These are phyloP conservation scores for Sugiyamaella castrensis DNA, from an alignment of 1,139 yeast genomes.

Conservation along the genomic window DNA sequence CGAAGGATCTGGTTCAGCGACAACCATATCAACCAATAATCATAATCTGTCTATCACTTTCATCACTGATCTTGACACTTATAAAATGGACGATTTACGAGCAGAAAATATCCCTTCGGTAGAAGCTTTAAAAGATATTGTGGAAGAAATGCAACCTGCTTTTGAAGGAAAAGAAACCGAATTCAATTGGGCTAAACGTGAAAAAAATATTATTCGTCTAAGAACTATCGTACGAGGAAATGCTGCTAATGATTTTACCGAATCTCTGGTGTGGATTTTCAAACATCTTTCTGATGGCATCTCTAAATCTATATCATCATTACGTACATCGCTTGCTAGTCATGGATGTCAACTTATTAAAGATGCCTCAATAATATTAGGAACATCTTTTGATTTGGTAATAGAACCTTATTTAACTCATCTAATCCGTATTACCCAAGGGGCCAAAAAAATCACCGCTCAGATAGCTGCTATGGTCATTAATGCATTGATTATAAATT, in stretches of 20 bases:
- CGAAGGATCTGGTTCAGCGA: background rate
- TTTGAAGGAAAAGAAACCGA: constrained; percentile 88
- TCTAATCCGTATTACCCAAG: constrained; percentile 61
- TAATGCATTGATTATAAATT: constrained; percentile 57
- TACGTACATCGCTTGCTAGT: constrained; percentile 78
- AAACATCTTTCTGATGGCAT: constrained; percentile 56
- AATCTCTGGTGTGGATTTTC: constrained; percentile 46
- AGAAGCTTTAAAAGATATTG: constrained; percentile 38
- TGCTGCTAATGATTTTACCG: constrained; percentile 41
- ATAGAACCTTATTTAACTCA: constrained; percentile 59
- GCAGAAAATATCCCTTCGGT: constrained; percentile 34
- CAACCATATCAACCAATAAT: background rate
- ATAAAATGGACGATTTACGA: constrained; percentile 33
- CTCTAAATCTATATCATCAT: constrained; percentile 63
- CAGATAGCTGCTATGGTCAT: constrained; percentile 67
- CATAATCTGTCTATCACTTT: constrained; percentile 25
- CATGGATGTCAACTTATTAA: constrained; percentile 78
- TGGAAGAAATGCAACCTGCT: constrained; percentile 40
- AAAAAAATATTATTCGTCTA: constrained; percentile 54
- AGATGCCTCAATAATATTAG: constrained; percentile 57
- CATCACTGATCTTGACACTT: constrained; percentile 29
- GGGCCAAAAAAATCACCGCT: constrained; percentile 78
- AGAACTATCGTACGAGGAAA: constrained; percentile 65
- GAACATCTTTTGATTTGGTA: constrained; percentile 54
- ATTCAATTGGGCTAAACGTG: constrained; percentile 78